Conservation (phyloP, 306 rosid species). For the Adenanthera pavonina region DNA sequence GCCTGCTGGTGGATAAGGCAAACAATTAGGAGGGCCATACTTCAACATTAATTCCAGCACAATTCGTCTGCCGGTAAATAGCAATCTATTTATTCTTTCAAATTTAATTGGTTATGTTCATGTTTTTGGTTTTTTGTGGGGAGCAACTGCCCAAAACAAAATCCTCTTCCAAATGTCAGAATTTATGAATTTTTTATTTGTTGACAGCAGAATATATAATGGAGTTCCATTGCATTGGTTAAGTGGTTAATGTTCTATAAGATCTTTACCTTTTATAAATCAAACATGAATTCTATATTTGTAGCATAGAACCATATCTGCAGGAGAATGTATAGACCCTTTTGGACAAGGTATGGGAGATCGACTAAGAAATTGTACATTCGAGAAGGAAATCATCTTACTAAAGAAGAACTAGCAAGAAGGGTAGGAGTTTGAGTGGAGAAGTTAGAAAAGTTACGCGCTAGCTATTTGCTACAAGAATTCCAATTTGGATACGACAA, state of each 20-base stretch:
- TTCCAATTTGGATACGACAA: slow-evolving; percentile 82
- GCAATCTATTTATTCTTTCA: slow-evolving; percentile 13
- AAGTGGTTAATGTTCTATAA: slow-evolving; percentile 1
- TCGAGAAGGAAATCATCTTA: slow-evolving; percentile 76
- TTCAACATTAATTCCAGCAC: slow-evolving; percentile 75
- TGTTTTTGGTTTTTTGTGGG: not conserved
- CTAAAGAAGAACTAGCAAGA: slow-evolving; percentile 77
- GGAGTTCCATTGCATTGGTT: not conserved
- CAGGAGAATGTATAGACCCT: slow-evolving; percentile 81
- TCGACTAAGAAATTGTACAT: slow-evolving; percentile 64
- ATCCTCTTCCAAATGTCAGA: slow-evolving; percentile 18
- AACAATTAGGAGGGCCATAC: slow-evolving; percentile 73
- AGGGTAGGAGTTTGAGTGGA: slow-evolving; percentile 72
- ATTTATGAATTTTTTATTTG: slow-evolving; percentile 14
- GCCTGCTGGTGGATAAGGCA: slow-evolving; percentile 99
- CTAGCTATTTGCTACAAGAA: slow-evolving; percentile 62
- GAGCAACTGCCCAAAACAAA: not conserved
- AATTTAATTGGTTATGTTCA: slow-evolving; percentile 21
- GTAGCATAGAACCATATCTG: slow-evolving; percentile 35
- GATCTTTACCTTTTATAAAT: slow-evolving; percentile 23
- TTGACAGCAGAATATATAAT: slow-evolving; percentile 24
- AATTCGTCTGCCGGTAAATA: slow-evolving; percentile 81
- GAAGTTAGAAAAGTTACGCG: slow-evolving; percentile 61
- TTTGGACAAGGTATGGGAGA: slow-evolving; percentile 69
- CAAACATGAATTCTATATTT: slow-evolving; percentile 21